Base-by-base conservation (phyloP, 108 stramenopile genomes). In the Cyclotella atomus region DNA sequence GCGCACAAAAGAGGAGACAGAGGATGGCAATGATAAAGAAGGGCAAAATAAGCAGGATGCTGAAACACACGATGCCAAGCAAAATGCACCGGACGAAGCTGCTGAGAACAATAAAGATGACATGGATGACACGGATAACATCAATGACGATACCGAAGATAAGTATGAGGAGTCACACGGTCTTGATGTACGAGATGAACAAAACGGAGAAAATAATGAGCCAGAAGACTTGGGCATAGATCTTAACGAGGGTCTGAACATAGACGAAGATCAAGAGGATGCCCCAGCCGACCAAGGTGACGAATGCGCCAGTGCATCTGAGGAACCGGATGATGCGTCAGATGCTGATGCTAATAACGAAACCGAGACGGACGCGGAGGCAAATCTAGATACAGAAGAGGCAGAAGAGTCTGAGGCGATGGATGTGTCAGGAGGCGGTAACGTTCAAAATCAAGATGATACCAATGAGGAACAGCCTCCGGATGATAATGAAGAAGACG, bases 1-100 rank as follows among this genome's bases (percentile, higher is more conserved):
- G 67, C 71, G 94, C 28, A 97, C 98, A 2, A 98, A 95, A 64
- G 96, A 98, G 36, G 94, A 76, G 2, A 7, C 38, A 12, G 75
- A 96, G 50, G 93, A 77, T 16, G 87, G 83, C 34, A n/a, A n/a
- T n/a, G n/a, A n/a, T n/a, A 81, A 44, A 66, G 77, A 77, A 73
- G 81, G 27, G 65, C 75, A 54, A 64, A 68, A 30, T 67, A 85
- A 55, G 45, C 82, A 70, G 29, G 81, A 32, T 49, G 52, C 78
- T 53, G 71, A 83, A 2, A 46, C 52, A 75, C 73, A 80, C n/a
- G 83, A 91, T 36, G 59, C 72, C 12, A 59, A 77, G 30, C 84
- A 88, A 59, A 75, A 91, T 34, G 79, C 45, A 12, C 34, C 59
- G 20, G 59, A 82, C 0, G 53, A 84, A 35, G 53, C 21, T 8